Evolutionary conservation across 345 rosid genomes (phyloP), one percentile per base, ranked within the genome.

Genomic region (Aquilaria sinensis): DNA sequence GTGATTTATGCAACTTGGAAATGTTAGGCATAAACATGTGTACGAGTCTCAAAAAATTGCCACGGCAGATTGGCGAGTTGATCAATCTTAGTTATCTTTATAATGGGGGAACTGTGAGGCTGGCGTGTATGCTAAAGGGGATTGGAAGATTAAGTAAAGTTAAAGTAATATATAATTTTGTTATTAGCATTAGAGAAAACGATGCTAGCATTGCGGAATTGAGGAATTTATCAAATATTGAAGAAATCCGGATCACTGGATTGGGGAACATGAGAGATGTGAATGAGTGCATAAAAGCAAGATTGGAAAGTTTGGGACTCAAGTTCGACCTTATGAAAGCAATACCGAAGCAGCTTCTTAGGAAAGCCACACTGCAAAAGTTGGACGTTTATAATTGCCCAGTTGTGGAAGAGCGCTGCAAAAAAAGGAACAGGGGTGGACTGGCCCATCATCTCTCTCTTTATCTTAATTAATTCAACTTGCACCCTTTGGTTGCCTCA

Each of bases 1-100:
- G 62, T 53, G 62, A 57, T 31, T 48, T 69, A 3, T 66, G 37
- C 53, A 65, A 69, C 52, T 53, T 74, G 50, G 64, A 23, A 50
- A 49, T 31, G 0, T 53, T 64, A 4, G 56, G 45, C 2, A 9
- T 58, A 9, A 31, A 5, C 9, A 3, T 5, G 5, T 63, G 59
- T 53, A 0, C 1, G 5, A 2, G 32, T 3, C 62, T 68, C n/a
- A 2, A 11, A 12, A 13, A 33, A 9, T 45, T 68, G 31, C 67
- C 72, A 16, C 33, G 13, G 5, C 62, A 61, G 10, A 32, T 68
- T 12, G 66, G 62, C 14, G 62, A 48, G 23, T 37, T 56, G 33
- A 33, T 37, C 12, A 47, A 64, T 6, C 31, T 30, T 53, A 23
- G 33, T 1, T 12, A 34, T 6, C 41, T 34, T 34, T 2, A 6